phyloP scores from a whole-genome alignment of 306 rosid genomes.

The Cyamopsis tetragonoloba region DNA sequence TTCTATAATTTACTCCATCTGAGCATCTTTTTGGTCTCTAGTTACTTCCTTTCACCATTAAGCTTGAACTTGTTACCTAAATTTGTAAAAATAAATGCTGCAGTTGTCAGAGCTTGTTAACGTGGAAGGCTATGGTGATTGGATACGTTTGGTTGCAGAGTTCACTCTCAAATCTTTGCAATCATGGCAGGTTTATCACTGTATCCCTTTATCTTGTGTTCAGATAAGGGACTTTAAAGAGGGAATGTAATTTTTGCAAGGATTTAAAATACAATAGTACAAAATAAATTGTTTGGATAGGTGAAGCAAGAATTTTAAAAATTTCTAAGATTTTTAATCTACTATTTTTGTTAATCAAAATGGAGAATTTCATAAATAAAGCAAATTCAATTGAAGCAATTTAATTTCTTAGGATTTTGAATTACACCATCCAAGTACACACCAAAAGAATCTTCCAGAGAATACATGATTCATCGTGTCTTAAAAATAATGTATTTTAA shows the following conservation, averaged over 20 bases:
- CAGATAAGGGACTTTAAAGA: no score
- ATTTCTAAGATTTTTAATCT: no score
- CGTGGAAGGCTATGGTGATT: slow-evolving; percentile 96
- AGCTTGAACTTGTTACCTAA: slow-evolving; percentile 8
- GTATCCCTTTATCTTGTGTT: slow-evolving; percentile 17
- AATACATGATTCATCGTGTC: neutral
- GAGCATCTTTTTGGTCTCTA: neutral
- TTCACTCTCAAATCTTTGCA: slow-evolving; percentile 95
- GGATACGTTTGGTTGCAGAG: slow-evolving; percentile 97
- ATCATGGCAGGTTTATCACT: slow-evolving; percentile 84
- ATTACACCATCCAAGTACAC: no score
- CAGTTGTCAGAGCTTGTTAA: slow-evolving; percentile 94
- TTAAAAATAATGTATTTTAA: neutral
- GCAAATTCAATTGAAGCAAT: no score
- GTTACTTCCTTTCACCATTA: neutral
- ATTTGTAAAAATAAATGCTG: slow-evolving; percentile 32
- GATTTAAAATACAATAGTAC: no score
- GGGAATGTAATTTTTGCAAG: no score
- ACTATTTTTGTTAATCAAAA: no score
- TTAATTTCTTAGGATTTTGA: no score
- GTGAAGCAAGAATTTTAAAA: no score
- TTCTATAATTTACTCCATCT: neutral
- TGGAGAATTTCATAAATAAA: no score
- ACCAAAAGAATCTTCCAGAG: slow-evolving; percentile 9
- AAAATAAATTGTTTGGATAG: no score